phyloP scores from a whole-genome alignment of 257 asterid genomes.

The Phtheirospermum japonicum region DNA sequence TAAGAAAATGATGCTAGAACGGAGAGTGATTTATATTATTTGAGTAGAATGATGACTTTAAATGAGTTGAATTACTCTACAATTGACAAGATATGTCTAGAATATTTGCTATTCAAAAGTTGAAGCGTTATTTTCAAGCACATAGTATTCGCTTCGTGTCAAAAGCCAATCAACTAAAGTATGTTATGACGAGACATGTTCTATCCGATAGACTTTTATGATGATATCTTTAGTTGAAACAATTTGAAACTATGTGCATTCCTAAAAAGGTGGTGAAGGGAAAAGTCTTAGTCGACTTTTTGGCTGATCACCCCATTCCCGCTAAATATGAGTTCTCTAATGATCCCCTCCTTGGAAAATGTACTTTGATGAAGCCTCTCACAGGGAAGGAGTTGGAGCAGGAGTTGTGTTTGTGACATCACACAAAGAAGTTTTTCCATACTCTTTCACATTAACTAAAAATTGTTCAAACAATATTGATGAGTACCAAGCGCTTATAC shows the following conservation, averaged over 20 bases:
- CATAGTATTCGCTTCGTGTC: not conserved
- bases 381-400: not conserved
- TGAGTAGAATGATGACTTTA: not conserved
- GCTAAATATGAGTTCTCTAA: not conserved
- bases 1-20: not conserved
- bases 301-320: not conserved
- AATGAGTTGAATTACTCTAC: not conserved
- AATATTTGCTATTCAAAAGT: not conserved
- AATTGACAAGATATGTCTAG: not conserved
- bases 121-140: not conserved
- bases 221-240: not conserved
- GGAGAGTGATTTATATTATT: not conserved
- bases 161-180: not conserved
- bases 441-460: not conserved
- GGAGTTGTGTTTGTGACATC: not conserved
- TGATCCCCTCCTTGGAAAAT: not conserved
- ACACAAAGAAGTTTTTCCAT: not conserved
- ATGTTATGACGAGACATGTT: not conserved
- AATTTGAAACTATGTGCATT: not conserved
- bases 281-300: not conserved
- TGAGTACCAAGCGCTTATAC: not conserved
- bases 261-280: not conserved
- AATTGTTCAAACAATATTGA: not conserved
- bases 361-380: not conserved
- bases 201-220: not conserved